A percentile compares a stretch with the other conserved stretches of the same genome.
These are phyloP conservation scores for Pleurotus djamor DNA, from an alignment of 768 basidiomycete genomes.

Conservation along the genomic window DNA sequence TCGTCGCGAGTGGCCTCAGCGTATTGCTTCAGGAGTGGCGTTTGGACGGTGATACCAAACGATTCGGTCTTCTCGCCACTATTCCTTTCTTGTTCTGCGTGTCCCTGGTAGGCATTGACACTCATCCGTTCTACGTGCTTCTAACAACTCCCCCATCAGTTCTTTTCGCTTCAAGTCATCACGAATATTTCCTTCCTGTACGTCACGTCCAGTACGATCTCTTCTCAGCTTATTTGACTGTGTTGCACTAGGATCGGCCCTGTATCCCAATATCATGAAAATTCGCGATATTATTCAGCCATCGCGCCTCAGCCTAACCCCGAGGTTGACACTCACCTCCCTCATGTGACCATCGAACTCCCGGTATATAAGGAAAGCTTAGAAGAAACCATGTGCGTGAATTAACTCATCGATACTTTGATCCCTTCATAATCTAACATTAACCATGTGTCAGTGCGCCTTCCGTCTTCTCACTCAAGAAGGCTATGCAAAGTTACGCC, in stretches of 20 bases:
- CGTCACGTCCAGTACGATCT: no score
- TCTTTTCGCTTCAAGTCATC: constrained; percentile 72
- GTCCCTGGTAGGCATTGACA: constrained; percentile 50
- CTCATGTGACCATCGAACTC: constrained; percentile 78
- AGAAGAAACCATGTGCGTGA: constrained; percentile 75
- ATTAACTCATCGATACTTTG: background rate
- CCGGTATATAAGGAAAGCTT: constrained; percentile 89
- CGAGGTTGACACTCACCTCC: constrained; percentile 60
- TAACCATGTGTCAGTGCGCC: constrained; percentile 46
- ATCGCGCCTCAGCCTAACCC: constrained; percentile 57
- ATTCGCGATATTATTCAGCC: constrained; percentile 82
- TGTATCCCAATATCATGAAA: constrained; percentile 73
- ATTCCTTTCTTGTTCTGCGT: constrained; percentile 76
- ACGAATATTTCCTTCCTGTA: constrained; percentile 66
- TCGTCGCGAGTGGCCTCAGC: constrained; percentile 59
- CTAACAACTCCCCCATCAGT: constrained; percentile 34
- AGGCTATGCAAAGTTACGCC: constrained; percentile 90
- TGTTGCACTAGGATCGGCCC: constrained; percentile 59
- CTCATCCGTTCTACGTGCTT: constrained; percentile 1
- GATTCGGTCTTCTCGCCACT: constrained; percentile 67
- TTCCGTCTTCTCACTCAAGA: constrained; percentile 75
- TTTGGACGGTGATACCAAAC: constrained; percentile 57
- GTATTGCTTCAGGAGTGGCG: constrained; percentile 65
- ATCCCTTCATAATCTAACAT: background rate
- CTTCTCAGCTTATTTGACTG: background rate